phyloP scores from a whole-genome alignment of 805 yeast genomes.

The Clavispora carvajalis region DNA sequence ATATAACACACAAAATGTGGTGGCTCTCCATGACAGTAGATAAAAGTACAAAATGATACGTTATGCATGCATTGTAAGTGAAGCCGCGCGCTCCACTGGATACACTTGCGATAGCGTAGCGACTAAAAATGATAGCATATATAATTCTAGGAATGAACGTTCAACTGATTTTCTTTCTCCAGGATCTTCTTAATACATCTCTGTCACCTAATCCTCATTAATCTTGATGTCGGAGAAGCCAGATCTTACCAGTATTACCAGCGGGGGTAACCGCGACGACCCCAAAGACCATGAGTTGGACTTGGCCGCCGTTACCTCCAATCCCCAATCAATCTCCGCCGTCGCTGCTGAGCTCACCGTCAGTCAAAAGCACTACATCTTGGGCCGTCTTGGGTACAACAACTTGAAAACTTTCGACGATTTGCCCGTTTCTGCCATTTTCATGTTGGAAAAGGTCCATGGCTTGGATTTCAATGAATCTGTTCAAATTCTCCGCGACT shows the following conservation, averaged over 20 bases:
- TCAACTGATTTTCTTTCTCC: not conserved
- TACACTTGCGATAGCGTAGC: not conserved
- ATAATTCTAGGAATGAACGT: not conserved
- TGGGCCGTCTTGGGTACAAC: conserved; percentile 23
- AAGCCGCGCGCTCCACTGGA: conserved; percentile 1
- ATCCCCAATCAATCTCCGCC: conserved; percentile 20
- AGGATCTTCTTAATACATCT: not conserved
- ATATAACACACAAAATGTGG: not conserved
- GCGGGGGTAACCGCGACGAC: not conserved
- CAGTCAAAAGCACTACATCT: conserved; percentile 24
- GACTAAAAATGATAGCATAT: not conserved
- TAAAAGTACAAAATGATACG: not conserved
- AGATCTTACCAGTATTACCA: not conserved
- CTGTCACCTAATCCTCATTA: not conserved
- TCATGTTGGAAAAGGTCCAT: conserved; percentile 38
- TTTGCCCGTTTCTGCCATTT: conserved; percentile 28
- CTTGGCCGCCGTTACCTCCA: conserved; percentile 18
- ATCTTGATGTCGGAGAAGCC: not conserved
- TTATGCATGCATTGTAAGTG: not conserved
- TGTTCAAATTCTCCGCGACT: conserved; percentile 31
- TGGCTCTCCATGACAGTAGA: no score
- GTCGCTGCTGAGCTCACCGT: conserved; percentile 21
- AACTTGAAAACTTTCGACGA: conserved; percentile 24
- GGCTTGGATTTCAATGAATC: conserved; percentile 34
- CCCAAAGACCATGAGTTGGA: conserved; percentile 11